Evolutionary conservation across 2,329 filamentous ascomycete species (phyloP).

Genomic region (Dactylellina leptospora): DNA sequence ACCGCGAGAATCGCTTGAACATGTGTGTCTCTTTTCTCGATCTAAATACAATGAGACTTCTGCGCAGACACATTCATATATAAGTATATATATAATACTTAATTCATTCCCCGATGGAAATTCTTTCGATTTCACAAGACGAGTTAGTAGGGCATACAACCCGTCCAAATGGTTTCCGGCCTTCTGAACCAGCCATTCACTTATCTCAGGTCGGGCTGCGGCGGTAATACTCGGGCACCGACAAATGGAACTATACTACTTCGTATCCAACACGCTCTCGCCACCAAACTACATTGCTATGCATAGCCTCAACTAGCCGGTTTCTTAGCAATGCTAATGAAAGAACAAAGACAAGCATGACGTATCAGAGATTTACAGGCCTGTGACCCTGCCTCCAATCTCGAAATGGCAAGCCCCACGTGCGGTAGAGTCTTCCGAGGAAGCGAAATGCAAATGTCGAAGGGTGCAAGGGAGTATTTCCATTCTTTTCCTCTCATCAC

Average conservation of each 20-base stretch:
- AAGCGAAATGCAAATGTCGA: slow-evolving; percentile 20
- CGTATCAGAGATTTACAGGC: slow-evolving; percentile 9
- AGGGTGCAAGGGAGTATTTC: background rate
- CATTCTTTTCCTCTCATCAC: slow-evolving; percentile 1
- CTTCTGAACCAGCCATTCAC: background rate
- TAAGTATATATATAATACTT: too few relatives aligned
- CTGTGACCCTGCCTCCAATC: background rate
- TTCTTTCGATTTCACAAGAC: background rate
- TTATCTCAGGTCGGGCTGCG: too few relatives aligned
- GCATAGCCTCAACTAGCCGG: slow-evolving; percentile 7
- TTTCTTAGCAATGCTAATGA: too few relatives aligned
- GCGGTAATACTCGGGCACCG: too few relatives aligned
- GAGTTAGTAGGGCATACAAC: background rate
- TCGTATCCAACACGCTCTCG: too few relatives aligned
- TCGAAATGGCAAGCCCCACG: slow-evolving; percentile 23
- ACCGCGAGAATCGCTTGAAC: too few relatives aligned
- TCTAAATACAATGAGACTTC: too few relatives aligned
- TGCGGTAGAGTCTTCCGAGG: slow-evolving; percentile 37
- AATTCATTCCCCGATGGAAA: too few relatives aligned
- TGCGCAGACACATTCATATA: too few relatives aligned
- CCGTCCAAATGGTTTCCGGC: background rate
- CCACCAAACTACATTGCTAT: too few relatives aligned
- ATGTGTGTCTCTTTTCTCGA: too few relatives aligned
- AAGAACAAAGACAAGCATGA: slow-evolving; percentile 4
- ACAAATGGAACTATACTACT: too few relatives aligned